phyloP scores from a whole-genome alignment of 441 rosid species.

The Isatis lusitanica region DNA sequence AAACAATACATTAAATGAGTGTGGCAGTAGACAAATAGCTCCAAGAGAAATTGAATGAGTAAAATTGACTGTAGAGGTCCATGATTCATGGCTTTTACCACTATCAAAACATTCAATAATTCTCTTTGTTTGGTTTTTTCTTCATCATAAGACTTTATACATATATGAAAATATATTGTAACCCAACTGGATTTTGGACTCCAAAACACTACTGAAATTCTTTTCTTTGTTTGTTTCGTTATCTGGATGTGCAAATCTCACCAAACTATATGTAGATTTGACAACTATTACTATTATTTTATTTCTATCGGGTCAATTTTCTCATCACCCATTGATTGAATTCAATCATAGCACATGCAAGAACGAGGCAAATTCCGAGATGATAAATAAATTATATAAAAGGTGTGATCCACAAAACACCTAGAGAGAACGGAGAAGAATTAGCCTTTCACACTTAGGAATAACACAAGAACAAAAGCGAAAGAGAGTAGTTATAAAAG shows the following conservation, averaged over 20 bases:
- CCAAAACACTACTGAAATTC: slow-evolving; percentile 8
- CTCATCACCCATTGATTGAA: slow-evolving; percentile 20
- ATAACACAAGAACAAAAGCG: slow-evolving; percentile 29
- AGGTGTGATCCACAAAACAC: slow-evolving; percentile 35
- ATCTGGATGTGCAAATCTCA: slow-evolving; percentile 18
- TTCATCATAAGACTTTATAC: slow-evolving; percentile 4
- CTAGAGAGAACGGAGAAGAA: slow-evolving; percentile 33
- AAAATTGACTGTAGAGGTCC: slow-evolving; percentile 29
- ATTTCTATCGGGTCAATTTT: slow-evolving; percentile 16
- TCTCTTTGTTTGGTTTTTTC: slow-evolving; percentile 5
- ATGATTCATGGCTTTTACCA: slow-evolving; percentile 40
- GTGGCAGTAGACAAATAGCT: slow-evolving; percentile 34
- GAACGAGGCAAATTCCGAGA: slow-evolving; percentile 14
- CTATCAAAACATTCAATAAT: slow-evolving; percentile 34
- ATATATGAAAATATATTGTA: slow-evolving; percentile 10
- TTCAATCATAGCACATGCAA: slow-evolving; percentile 32
- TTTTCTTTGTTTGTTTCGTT: background rate
- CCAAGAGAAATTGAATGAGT: slow-evolving; percentile 33
- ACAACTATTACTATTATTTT: background rate
- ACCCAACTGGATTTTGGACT: slow-evolving; percentile 28
- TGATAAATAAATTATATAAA: background rate
- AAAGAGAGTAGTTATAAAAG: slow-evolving; percentile 38
- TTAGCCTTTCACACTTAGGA: slow-evolving; percentile 26
- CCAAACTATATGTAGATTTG: slow-evolving; percentile 31
- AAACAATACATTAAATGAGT: slow-evolving; percentile 24